Base-by-base conservation (phyloP, 2,329 filamentous ascomycete genomes). In the Sporothrix sp. region DNA sequence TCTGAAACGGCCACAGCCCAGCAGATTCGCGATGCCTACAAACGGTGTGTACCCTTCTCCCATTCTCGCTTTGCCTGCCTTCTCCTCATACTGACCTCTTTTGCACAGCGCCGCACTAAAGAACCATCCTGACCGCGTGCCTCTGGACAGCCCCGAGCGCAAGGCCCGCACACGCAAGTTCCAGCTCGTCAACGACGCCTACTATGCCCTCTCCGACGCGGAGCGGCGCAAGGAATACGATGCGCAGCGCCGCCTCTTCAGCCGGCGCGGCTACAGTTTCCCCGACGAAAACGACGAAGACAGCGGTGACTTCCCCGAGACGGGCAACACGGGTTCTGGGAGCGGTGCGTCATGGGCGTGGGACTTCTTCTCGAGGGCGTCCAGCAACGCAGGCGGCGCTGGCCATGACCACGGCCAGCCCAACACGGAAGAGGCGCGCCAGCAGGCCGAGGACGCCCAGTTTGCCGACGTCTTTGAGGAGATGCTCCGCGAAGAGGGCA, bases 11-110 rank as follows among this genome's bases (percentile, higher is more conserved):
- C 91, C 30, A 85, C 81, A 0, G 79, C 82, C 53, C 81, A 89
- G 61, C 85, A 97, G 65, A 84, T 98, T 63, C 85, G 91, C 60
- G 85, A 87, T 74, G 93, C 90, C 46, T 98, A 97, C 74, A 98
- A 98, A 66, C 84, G 85, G 84, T 87, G 62, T 48, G 64, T 45
- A 6, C 18, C 8, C 13, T 27, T 11, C 30, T n/a, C n/a, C n/a
- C n/a, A n/a, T n/a, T n/a, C n/a, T n/a, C n/a, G n/a, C n/a, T n/a
- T n/a, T n/a, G n/a, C n/a, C n/a, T n/a, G n/a, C n/a, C n/a, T n/a
- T n/a, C n/a, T n/a, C n/a, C n/a, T n/a, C n/a, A n/a, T n/a, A n/a
- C n/a, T n/a, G n/a, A n/a, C n/a, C 11, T n/a, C 3, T 28, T n/a
- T 9, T 33, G 23, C n/a, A 2, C 62, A 89, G 85, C 63, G 86